These are phyloP conservation scores for Avena sativa DNA, from an alignment of 176 grass and related monocot species.

Conservation along the genomic window DNA sequence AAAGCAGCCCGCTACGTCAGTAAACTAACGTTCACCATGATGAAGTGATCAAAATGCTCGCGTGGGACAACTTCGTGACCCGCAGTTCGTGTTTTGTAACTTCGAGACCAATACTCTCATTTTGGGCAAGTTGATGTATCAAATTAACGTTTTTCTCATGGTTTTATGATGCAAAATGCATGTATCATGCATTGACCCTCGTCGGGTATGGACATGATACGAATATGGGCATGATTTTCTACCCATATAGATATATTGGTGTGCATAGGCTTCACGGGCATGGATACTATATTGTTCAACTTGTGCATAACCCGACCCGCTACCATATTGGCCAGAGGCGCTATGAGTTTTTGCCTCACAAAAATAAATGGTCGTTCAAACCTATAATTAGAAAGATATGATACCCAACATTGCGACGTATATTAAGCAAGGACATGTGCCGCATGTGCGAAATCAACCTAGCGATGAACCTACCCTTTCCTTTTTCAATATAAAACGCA, in stretches of 20 bases:
- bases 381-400: neutral
- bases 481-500: neutral
- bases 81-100: too few relatives aligned
- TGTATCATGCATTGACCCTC: neutral
- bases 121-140: too few relatives aligned
- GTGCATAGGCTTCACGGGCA: neutral
- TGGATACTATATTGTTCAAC: neutral
- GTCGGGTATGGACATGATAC: neutral
- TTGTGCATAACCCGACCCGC: neutral
- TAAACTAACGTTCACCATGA: too few relatives aligned
- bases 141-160: neutral
- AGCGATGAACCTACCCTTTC: neutral
- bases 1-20: too few relatives aligned
- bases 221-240: neutral
- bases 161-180: neutral
- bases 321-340: neutral
- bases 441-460: neutral
- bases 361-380: neutral
- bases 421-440: neutral
- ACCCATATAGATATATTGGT: neutral
- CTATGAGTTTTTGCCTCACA: neutral
- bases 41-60: too few relatives aligned
- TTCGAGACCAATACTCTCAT: too few relatives aligned
- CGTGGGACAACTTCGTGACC: too few relatives aligned
- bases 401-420: neutral